phyloP scores from a whole-genome alignment of 768 basidiomycete genomes.

The Pleurotus pulmonarius region DNA sequence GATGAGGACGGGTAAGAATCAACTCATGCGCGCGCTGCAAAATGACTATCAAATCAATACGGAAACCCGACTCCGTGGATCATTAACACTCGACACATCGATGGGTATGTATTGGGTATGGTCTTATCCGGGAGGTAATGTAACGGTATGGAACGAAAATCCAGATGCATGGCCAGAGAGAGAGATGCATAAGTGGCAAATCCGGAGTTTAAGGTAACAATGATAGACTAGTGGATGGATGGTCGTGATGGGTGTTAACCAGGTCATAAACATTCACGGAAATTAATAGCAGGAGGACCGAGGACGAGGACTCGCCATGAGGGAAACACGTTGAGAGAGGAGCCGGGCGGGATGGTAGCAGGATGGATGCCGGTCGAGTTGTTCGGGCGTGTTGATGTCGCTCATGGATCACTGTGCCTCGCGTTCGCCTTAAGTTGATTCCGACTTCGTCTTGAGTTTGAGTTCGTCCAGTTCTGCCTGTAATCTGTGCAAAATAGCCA shows the following conservation, averaged over 20 bases:
- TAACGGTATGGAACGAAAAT: conserved; percentile 8
- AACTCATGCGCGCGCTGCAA: not conserved
- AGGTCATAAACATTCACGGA: not conserved
- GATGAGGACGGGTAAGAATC: not conserved
- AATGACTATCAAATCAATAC: not conserved
- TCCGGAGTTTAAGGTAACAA: not conserved
- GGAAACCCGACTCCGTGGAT: conserved; percentile 3
- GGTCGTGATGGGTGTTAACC: not conserved
- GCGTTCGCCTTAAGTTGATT: conserved; percentile 15
- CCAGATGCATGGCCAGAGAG: not conserved
- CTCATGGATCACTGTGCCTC: conserved; percentile 4
- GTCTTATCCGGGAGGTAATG: conserved; percentile 12
- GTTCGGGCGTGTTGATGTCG: not conserved
- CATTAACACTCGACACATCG: conserved; percentile 12
- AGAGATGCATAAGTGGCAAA: not conserved
- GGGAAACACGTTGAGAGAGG: not conserved
- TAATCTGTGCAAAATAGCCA: conserved; percentile 42
- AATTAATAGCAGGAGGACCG: not conserved
- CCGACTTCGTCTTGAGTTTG: conserved; percentile 31
- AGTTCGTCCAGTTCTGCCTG: conserved; percentile 60
- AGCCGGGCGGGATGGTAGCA: too few relatives aligned
- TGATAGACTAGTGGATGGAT: not conserved
- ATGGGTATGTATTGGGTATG: conserved; percentile 15
- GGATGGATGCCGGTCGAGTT: too few relatives aligned
- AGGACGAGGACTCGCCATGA: not conserved